Evolutionary conservation across 345 rosid genomes (phyloP).

Genomic region (Brassica rapa): DNA sequence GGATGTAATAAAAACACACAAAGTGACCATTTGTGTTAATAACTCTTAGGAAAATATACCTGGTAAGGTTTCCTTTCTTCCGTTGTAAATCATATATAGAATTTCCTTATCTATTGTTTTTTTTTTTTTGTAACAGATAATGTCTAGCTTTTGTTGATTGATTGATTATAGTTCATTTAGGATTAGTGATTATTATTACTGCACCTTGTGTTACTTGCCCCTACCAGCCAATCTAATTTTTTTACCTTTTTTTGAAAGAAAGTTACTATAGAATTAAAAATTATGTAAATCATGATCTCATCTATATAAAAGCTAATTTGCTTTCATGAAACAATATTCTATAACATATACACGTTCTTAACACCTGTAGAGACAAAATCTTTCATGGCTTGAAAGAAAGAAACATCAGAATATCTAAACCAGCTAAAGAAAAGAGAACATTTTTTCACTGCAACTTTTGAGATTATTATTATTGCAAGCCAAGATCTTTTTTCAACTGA

Average conservation of each 20-base stretch:
- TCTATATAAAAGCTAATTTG: background rate
- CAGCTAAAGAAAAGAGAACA: background rate
- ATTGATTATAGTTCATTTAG: no score
- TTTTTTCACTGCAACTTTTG: background rate
- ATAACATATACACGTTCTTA: background rate
- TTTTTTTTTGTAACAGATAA: no score
- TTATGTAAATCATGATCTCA: background rate
- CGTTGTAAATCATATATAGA: no score
- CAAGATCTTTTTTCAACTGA: conserved; percentile 79
- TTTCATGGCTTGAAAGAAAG: background rate
- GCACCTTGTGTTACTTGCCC: no score
- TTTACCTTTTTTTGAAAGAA: background rate
- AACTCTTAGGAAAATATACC: no score
- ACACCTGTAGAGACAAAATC: background rate
- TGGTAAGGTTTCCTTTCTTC: no score
- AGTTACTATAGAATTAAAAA: background rate
- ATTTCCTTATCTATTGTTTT: no score
- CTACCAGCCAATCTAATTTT: no score
- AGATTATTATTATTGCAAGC: conserved; percentile 52
- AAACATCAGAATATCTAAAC: background rate
- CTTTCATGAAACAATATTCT: conserved; percentile 6
- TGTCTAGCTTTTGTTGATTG: no score
- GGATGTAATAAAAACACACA: no score
- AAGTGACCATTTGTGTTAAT: no score
- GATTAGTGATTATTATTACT: no score